These are phyloP conservation scores for Aspergillus sp. DNA, from an alignment of 2,329 filamentous ascomycete species.

Conservation along the genomic window DNA sequence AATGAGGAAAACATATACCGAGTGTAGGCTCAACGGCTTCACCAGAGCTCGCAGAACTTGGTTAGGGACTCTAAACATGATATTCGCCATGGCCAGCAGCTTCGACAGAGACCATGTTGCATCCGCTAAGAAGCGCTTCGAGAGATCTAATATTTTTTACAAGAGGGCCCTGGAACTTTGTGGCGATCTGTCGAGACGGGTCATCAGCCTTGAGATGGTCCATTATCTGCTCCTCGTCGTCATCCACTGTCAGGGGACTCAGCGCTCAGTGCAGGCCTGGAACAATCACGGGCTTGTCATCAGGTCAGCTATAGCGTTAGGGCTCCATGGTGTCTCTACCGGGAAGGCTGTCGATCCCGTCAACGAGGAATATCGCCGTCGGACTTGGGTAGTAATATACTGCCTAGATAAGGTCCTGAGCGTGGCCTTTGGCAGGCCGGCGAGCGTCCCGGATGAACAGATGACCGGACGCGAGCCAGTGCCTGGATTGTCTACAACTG, in stretches of 20 bases:
- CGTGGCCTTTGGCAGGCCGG: neutral
- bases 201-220: slow-evolving; percentile 4
- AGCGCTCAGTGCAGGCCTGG: neutral
- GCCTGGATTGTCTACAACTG: neutral
- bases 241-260: slow-evolving; percentile 2
- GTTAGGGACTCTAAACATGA: neutral
- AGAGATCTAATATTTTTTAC: neutral
- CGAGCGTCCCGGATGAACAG: neutral
- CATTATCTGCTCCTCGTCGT: slow-evolving; percentile 4
- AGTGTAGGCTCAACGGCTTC: neutral
- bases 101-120: neutral
- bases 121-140: neutral
- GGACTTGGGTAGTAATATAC: neutral
- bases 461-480: neutral
- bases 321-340: neutral
- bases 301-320: neutral
- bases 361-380: neutral
- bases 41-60: neutral
- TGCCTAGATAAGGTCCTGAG: neutral
- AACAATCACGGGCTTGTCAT: neutral
- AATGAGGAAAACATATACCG: slow-evolving; percentile 3
- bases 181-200: neutral
- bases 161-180: neutral
- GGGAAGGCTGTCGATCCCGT: neutral
- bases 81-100: neutral